These are phyloP conservation scores for Penicillium paneum DNA, from an alignment of 2,329 filamentous ascomycete genomes.

Conservation along the genomic window DNA sequence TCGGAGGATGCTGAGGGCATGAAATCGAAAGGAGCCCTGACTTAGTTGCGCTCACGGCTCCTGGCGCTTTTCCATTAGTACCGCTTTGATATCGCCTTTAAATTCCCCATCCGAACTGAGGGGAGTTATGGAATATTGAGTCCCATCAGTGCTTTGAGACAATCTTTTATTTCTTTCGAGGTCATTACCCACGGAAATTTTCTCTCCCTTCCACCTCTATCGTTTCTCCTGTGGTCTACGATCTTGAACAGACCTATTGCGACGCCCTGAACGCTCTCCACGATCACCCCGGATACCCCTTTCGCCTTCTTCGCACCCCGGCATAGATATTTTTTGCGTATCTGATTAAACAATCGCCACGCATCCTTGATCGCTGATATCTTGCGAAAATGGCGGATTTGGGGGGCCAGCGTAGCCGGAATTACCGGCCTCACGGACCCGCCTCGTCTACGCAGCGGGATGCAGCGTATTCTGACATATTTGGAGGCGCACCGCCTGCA, in stretches of 20 bases:
- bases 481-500: constrained; percentile 78
- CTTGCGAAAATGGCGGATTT: constrained; percentile 59
- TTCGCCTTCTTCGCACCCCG: constrained; percentile 9
- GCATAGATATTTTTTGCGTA: constrained; percentile 7
- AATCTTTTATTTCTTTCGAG: constrained; percentile 14
- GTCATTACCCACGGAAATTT: constrained; percentile 13
- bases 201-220: constrained; percentile 19
- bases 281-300: constrained; percentile 30
- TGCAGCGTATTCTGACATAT: constrained; percentile 94
- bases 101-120: constrained; percentile 20
- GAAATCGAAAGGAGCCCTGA: constrained; percentile 38
- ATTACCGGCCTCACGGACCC: constrained; percentile 56
- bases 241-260: constrained; percentile 32
- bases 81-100: constrained; percentile 21
- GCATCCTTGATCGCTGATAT: constrained; percentile 2
- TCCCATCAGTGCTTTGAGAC: constrained; percentile 17
- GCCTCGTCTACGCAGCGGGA: constrained; percentile 69
- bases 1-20: constrained; percentile 41
- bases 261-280: constrained; percentile 35
- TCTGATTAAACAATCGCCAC: not conserved
- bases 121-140: constrained; percentile 32
- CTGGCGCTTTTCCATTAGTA: constrained; percentile 33
- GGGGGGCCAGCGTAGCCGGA: constrained; percentile 59
- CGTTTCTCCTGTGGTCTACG: constrained; percentile 28
- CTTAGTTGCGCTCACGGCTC: constrained; percentile 43